Evolutionary conservation across 306 rosid genomes (phyloP), one percentile per base, ranked within the genome.

Genomic region (Adenanthera pavonina): DNA sequence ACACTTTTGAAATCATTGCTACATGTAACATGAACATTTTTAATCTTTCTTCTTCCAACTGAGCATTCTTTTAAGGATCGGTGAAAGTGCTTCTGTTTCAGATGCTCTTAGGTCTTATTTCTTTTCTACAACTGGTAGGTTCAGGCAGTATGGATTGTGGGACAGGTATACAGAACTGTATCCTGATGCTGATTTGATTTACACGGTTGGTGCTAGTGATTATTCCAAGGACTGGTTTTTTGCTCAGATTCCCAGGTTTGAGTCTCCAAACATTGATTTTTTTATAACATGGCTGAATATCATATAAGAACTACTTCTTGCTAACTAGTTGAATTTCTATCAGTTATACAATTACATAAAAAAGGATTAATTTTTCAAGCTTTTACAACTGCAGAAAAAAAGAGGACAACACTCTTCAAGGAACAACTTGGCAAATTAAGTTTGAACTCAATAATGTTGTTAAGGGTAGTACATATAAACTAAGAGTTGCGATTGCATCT

Each of bases 401-500:
- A 68, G 91, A 72, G 14, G 87, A 80, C 35, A 92, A 89, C 57
- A 83, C 80, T 54, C 88, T 61, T 76, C 84, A 91, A 85, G 97
- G 95, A 68, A 92, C 99, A 15, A 95, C 95, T 40, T 95, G 99
- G 99, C 95, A 91, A 85, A 92, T 95, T 74, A 89, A 90, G 83
- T 95, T 95, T 80, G 84, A 86, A 60, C 84, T 92, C n/a, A 74
- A 80, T 56, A 44, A 75, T 56, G 87, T 95, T 56, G 82, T 82
- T 78, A 38, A 25, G 34, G 84, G 74, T 54, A 88, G 89, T 41
- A 79, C 82, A 16, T 95, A 95, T 77, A 88, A 83, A 85, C 89
- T 95, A 74, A 90, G 95, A 85, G 59, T 95, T 41, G 97, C 99
- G 82, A 35, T 95, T 74, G 97, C 97, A 41, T 91, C 99, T 61